Percentiles rank a stretch among this genome's conserved stretches.
Evolutionary conservation across 139 green algal species (phyloP).

Genomic region (Coelastrella sp.): DNA sequence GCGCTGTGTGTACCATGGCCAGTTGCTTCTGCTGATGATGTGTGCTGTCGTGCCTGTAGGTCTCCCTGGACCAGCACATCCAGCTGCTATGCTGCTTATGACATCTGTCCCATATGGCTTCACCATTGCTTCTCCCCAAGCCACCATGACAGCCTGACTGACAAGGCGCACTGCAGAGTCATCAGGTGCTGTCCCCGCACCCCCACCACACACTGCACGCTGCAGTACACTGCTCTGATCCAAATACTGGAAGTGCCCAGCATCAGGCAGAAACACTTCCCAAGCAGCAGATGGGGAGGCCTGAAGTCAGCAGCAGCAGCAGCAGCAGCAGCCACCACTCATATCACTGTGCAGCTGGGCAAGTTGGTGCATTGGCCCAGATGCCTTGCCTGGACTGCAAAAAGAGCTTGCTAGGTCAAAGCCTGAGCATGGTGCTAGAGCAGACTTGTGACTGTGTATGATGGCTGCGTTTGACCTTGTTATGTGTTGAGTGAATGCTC

Average conservation of each 20-base stretch:
- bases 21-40: conserved; percentile 18
- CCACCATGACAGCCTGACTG: conserved; percentile 76
- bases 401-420: no score
- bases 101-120: conserved; percentile 39
- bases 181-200: neutral
- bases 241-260: conserved; percentile 87
- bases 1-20: neutral
- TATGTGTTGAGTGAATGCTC: no score
- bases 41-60: neutral
- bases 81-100: conserved; percentile 16
- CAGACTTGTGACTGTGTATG: no score
- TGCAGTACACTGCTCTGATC: conserved; percentile 63
- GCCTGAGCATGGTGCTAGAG: no score
- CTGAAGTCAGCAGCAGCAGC: neutral
- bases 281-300: conserved; percentile 61
- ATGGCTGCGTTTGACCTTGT: no score
- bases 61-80: neutral
- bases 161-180: conserved; percentile 28
- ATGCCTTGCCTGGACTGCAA: no score
- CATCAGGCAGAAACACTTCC: conserved; percentile 62
- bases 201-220: conserved; percentile 68
- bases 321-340: neutral
- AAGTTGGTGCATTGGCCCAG: no score
- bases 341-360: no score
- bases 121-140: conserved; percentile 80